Percentiles rank a stretch among this genome's conserved stretches.
Evolutionary conservation across 805 yeast species (phyloP).

Genomic region (Candida michaelii): DNA sequence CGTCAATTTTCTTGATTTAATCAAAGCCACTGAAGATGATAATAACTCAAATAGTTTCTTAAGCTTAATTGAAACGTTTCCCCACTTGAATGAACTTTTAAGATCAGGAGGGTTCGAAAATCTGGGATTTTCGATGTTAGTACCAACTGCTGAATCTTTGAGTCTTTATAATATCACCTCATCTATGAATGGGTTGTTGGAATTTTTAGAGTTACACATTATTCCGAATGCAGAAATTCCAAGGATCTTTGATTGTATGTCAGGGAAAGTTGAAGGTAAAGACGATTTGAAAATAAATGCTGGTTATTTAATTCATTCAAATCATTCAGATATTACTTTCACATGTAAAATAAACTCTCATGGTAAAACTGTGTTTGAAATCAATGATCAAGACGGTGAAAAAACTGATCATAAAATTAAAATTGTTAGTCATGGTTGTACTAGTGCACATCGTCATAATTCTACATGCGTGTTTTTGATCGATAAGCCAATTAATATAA

Average conservation of each 20-base stretch:
- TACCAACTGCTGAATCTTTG: slow-evolving; percentile 67
- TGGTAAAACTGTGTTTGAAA: slow-evolving; percentile 11
- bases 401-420: slow-evolving; percentile 50
- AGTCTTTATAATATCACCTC: slow-evolving; percentile 49
- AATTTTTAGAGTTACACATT: slow-evolving; percentile 66
- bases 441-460: slow-evolving; percentile 29
- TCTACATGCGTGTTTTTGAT: slow-evolving; percentile 57
- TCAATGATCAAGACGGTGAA: slow-evolving; percentile 8
- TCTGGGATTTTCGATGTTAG: slow-evolving; percentile 54
- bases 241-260: slow-evolving; percentile 46
- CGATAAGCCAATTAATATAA: slow-evolving; percentile 65
- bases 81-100: slow-evolving; percentile 43
- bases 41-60: slow-evolving; percentile 43
- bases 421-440: slow-evolving; percentile 61
- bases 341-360: slow-evolving; percentile 14
- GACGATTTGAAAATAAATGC: slow-evolving; percentile 10
- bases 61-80: slow-evolving; percentile 46
- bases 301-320: slow-evolving; percentile 46
- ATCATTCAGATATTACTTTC: slow-evolving; percentile 41
- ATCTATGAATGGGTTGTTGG: slow-evolving; percentile 43
- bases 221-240: slow-evolving; percentile 57
- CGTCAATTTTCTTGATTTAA: slow-evolving; percentile 55
- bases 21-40: slow-evolving; percentile 51
- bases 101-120: slow-evolving; percentile 21
- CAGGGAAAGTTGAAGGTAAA: not conserved